A percentile compares a stretch with the other conserved stretches of the same genome.
These are phyloP conservation scores for Chenopodium album DNA, from an alignment of 148 eudicot genomes.

Conservation along the genomic window DNA sequence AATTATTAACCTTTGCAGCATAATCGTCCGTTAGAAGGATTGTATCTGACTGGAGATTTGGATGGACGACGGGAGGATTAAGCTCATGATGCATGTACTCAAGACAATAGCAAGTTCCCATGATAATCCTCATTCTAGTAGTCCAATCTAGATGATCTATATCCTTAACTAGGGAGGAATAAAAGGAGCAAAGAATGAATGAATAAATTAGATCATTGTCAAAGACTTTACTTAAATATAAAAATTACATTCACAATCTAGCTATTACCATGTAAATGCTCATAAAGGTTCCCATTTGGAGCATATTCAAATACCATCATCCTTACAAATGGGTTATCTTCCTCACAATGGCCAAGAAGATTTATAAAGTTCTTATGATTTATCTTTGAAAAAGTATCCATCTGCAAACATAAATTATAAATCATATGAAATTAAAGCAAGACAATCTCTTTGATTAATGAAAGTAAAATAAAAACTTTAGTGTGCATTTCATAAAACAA, in stretches of 20 bases:
- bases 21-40: slow-evolving; percentile 56
- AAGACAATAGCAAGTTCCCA: slow-evolving; percentile 70
- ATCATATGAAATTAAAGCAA: background rate
- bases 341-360: slow-evolving; percentile 67
- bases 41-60: slow-evolving; percentile 44
- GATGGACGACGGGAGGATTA: slow-evolving; percentile 45
- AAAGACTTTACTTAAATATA: too few relatives aligned
- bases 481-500: background rate
- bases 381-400: slow-evolving; percentile 50
- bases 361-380: slow-evolving; percentile 71
- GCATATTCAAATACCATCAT: slow-evolving; percentile 83
- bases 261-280: slow-evolving; percentile 65
- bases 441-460: background rate
- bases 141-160: slow-evolving; percentile 66
- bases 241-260: too few relatives aligned
- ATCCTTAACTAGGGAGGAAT: slow-evolving; percentile 40
- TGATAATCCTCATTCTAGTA: slow-evolving; percentile 52
- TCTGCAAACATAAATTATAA: slow-evolving; percentile 31
- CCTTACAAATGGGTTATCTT: slow-evolving; percentile 65
- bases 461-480: background rate
- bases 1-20: slow-evolving; percentile 55
- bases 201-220: too few relatives aligned
- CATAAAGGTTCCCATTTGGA: slow-evolving; percentile 60
- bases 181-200: slow-evolving; percentile 4
- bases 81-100: slow-evolving; percentile 63